Evolutionary conservation across 2,329 filamentous ascomycete species (phyloP).

Genomic region (Alternaria sp.): DNA sequence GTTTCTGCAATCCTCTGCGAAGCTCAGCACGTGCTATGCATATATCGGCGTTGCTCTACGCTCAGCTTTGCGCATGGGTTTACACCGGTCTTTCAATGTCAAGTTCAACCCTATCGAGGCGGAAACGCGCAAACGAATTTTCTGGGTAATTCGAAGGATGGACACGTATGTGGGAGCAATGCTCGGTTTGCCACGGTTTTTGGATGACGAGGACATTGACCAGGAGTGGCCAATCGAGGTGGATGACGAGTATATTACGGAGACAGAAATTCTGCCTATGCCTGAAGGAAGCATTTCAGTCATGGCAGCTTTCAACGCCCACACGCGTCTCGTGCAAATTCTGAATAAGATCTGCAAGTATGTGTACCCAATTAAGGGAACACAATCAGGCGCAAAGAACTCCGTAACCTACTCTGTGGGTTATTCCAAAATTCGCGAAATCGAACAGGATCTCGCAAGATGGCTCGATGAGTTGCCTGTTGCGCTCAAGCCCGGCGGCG

Average conservation of each 20-base stretch:
- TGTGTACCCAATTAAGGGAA: constrained; percentile 69
- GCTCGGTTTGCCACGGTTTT: constrained; percentile 58
- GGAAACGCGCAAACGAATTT: constrained; percentile 60
- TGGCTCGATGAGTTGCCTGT: constrained; percentile 75
- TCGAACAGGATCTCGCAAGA: constrained; percentile 68
- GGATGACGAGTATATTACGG: constrained; percentile 61
- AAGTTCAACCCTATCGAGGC: constrained; percentile 59
- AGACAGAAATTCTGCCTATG: constrained; percentile 60
- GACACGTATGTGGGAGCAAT: constrained; percentile 62
- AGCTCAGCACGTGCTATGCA: constrained; percentile 61
- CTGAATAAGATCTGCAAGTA: constrained; percentile 69
- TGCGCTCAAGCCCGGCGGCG: constrained; percentile 79
- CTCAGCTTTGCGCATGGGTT: constrained; percentile 60
- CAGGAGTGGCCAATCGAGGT: constrained; percentile 58
- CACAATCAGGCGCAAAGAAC: constrained; percentile 46
- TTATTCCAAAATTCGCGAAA: constrained; percentile 69
- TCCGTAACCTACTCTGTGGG: constrained; percentile 67
- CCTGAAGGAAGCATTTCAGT: constrained; percentile 63
- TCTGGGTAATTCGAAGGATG: constrained; percentile 61
- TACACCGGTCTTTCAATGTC: constrained; percentile 58
- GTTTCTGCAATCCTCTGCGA: constrained; percentile 62
- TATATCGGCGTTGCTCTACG: constrained; percentile 62
- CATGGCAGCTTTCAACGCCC: constrained; percentile 68
- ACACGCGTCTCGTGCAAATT: constrained; percentile 65
- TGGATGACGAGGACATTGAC: constrained; percentile 60